These are phyloP conservation scores for Vanrija pseudolonga DNA, from an alignment of 1,284 basidiomycete genomes.

Conservation along the genomic window DNA sequence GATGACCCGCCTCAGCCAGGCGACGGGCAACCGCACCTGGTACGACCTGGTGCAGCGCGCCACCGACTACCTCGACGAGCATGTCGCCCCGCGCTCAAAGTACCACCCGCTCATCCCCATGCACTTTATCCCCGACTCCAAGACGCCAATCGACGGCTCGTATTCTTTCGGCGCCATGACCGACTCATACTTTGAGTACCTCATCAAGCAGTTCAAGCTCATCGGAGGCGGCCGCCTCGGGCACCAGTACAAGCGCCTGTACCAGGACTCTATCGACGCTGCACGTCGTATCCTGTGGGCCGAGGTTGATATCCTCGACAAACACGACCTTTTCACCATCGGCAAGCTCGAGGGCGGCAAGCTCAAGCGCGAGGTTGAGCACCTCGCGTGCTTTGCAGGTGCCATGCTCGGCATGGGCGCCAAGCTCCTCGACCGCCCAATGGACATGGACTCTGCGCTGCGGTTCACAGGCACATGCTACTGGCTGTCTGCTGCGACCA, in stretches of 20 bases:
- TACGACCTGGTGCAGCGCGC: constrained; percentile 54
- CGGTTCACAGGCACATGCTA: constrained; percentile 54
- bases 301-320: constrained; percentile 49
- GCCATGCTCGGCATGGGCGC: constrained; percentile 57
- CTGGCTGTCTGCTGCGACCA: constrained; percentile 51
- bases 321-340: constrained; percentile 45
- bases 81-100: constrained; percentile 40
- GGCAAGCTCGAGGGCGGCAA: constrained; percentile 35
- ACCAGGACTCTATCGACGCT: constrained; percentile 50
- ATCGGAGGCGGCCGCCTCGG: constrained; percentile 45
- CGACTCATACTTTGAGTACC: constrained; percentile 56
- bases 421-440: constrained; percentile 48
- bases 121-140: constrained; percentile 44
- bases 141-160: constrained; percentile 22
- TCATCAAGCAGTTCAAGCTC: constrained; percentile 55
- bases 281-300: constrained; percentile 49
- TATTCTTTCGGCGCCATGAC: constrained; percentile 52
- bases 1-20: constrained; percentile 53
- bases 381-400: constrained; percentile 55
- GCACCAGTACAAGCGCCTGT: constrained; percentile 53
- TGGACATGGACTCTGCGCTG: constrained; percentile 50
- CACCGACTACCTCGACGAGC: constrained; percentile 52
- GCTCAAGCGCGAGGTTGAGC: constrained; percentile 36
- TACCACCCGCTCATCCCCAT: constrained; percentile 42
- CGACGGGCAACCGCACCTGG: constrained; percentile 55